Conservation (phyloP, 305 asterid species). For the Solanum chacoense region DNA sequence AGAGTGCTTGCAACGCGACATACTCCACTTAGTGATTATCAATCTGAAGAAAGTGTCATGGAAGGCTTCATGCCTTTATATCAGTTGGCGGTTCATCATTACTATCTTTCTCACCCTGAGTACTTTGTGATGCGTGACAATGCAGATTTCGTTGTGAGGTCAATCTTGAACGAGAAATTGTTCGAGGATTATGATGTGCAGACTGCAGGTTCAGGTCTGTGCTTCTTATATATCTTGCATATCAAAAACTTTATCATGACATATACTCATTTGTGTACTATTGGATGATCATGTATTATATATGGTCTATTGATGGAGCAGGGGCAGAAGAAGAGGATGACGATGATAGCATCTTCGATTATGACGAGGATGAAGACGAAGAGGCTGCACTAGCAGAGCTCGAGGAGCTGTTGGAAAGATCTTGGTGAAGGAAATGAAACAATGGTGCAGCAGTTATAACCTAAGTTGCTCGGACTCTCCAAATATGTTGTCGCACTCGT, state of each 20-base stretch:
- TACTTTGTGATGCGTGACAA: not conserved
- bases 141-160: not conserved
- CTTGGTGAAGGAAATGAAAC: not conserved
- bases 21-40: not conserved
- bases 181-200: not conserved
- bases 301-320: not conserved
- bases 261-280: not conserved
- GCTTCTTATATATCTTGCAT: not conserved
- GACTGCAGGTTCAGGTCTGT: not conserved
- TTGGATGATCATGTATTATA: not conserved
- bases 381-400: not conserved
- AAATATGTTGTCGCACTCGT: not conserved
- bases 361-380: not conserved
- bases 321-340: not conserved
- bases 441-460: not conserved
- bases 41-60: not conserved
- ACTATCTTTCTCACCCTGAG: constrained; percentile 5
- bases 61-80: not conserved
- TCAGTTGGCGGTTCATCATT: not conserved
- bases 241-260: not conserved
- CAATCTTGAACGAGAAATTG: not conserved
- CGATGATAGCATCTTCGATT: not conserved
- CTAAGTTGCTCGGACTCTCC: not conserved
- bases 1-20: not conserved
- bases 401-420: not conserved